Conservation (phyloP, 805 yeast species). For the Candida adriatica region DNA sequence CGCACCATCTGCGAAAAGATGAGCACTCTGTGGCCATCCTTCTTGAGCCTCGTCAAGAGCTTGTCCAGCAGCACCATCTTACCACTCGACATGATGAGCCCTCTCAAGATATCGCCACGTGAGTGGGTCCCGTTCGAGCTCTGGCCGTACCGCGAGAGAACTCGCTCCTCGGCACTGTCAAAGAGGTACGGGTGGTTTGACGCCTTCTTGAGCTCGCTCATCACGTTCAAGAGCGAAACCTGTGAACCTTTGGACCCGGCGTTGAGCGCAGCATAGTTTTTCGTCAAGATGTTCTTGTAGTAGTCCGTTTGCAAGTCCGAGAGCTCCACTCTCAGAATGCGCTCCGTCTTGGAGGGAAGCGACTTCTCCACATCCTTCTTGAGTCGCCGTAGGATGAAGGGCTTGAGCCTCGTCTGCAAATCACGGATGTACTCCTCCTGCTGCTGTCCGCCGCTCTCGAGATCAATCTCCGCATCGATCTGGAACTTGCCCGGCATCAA, state of each 20-base stretch:
- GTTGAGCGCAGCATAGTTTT: slow-evolving; percentile 85
- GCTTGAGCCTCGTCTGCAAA: slow-evolving; percentile 78
- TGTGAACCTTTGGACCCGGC: slow-evolving; percentile 75
- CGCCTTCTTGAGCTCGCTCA: slow-evolving; percentile 95
- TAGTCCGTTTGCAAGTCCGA: slow-evolving; percentile 94
- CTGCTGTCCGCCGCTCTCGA: slow-evolving; percentile 60
- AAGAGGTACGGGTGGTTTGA: slow-evolving; percentile 95
- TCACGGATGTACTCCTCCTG: slow-evolving; percentile 87
- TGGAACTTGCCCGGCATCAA: slow-evolving; percentile 90
- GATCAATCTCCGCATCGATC: slow-evolving; percentile 93
- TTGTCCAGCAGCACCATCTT: slow-evolving; percentile 96
- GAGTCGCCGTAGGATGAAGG: slow-evolving; percentile 86
- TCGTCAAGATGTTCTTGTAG: slow-evolving; percentile 87
- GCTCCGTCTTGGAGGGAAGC: slow-evolving; percentile 90
- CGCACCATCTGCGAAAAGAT: slow-evolving; percentile 97
- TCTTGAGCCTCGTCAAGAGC: slow-evolving; percentile 69
- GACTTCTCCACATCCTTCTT: slow-evolving; percentile 98
- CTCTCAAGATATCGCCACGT: slow-evolving; percentile 78
- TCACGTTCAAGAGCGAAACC: slow-evolving; percentile 79
- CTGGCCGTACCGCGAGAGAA: slow-evolving; percentile 56
- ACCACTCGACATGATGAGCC: slow-evolving; percentile 95
- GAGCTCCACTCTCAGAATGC: slow-evolving; percentile 89
- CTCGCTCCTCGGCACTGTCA: slow-evolving; percentile 85
- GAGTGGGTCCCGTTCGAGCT: slow-evolving; percentile 37
- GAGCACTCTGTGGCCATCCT: slow-evolving; percentile 94